phyloP scores from a whole-genome alignment of 768 basidiomycete species.

The Hemileccinum rubropunctum region DNA sequence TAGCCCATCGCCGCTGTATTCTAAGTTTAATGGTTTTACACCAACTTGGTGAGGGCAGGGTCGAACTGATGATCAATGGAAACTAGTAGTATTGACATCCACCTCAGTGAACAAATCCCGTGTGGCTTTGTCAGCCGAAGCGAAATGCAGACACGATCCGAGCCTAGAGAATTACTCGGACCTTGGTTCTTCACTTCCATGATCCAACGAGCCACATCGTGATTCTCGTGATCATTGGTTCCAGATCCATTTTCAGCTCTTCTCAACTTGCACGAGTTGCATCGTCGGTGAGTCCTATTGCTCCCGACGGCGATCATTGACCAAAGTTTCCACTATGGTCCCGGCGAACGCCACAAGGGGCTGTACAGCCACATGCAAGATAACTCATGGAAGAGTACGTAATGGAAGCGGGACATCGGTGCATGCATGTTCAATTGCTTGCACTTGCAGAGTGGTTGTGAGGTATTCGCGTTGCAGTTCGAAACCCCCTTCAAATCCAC shows the following conservation, averaged over 20 bases:
- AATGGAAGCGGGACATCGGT: slow-evolving; percentile 1
- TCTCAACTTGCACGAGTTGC: neutral
- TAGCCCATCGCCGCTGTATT: neutral
- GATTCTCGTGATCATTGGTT: neutral
- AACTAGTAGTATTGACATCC: slow-evolving; percentile 1
- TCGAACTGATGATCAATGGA: slow-evolving; percentile 1
- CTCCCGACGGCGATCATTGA: slow-evolving; percentile 13
- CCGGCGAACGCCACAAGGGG: slow-evolving; percentile 11
- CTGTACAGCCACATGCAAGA: slow-evolving; percentile 7
- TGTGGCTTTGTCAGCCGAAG: slow-evolving; percentile 1
- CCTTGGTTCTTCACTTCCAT: slow-evolving; percentile 2
- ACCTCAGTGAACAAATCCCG: neutral
- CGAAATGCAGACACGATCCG: slow-evolving; percentile 9
- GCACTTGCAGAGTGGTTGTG: slow-evolving; percentile 10
- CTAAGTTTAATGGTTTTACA: slow-evolving; percentile 5
- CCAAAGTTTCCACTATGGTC: neutral
- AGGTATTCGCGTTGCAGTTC: slow-evolving; percentile 22
- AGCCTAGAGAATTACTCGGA: slow-evolving; percentile 2
- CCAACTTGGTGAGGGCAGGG: neutral
- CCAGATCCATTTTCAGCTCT: neutral
- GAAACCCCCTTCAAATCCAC: slow-evolving; percentile 6
- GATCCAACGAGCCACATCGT: neutral
- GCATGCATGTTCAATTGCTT: slow-evolving; percentile 8
- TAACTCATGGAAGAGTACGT: slow-evolving; percentile 3
- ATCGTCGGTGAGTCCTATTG: neutral